phyloP scores from a whole-genome alignment of 352 stramenopile species.

The Globisporangium alternatum region DNA sequence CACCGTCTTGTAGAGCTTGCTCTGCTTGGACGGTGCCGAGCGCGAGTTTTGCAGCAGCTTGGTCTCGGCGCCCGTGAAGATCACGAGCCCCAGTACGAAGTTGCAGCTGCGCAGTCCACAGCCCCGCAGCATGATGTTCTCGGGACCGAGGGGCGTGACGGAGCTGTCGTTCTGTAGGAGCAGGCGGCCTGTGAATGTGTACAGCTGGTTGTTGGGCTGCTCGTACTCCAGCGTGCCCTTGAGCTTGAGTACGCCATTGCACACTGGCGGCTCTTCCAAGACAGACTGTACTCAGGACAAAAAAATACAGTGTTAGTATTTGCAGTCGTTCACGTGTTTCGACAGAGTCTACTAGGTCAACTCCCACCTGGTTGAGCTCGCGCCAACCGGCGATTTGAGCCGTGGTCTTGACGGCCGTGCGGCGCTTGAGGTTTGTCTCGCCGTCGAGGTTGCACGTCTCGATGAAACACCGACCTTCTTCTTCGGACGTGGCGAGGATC shows the following conservation, averaged over 20 bases:
- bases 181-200: conserved; percentile 63
- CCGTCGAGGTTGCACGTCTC: conserved; percentile 94
- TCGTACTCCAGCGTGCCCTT: conserved; percentile 52
- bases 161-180: conserved; percentile 28
- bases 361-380: conserved; percentile 39
- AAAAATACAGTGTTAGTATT: background rate
- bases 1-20: conserved; percentile 63
- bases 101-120: conserved; percentile 56
- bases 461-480: conserved; percentile 85
- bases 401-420: conserved; percentile 47
- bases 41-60: conserved; percentile 83
- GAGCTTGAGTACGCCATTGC: conserved; percentile 26
- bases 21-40: conserved; percentile 63
- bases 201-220: conserved; percentile 76
- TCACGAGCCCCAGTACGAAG: conserved; percentile 70
- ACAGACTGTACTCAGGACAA: conserved; percentile 7
- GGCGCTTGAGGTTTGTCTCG: conserved; percentile 93
- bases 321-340: background rate
- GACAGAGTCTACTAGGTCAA: background rate
- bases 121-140: conserved; percentile 85
- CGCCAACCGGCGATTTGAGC: conserved; percentile 51
- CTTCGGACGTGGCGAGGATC: conserved; percentile 65
- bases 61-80: conserved; percentile 90
- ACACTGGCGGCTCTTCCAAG: conserved; percentile 24
- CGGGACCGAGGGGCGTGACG: conserved; percentile 40